Evolutionary conservation across 495 filamentous ascomycete species (phyloP).

Genomic region (Tuber calosporum): DNA sequence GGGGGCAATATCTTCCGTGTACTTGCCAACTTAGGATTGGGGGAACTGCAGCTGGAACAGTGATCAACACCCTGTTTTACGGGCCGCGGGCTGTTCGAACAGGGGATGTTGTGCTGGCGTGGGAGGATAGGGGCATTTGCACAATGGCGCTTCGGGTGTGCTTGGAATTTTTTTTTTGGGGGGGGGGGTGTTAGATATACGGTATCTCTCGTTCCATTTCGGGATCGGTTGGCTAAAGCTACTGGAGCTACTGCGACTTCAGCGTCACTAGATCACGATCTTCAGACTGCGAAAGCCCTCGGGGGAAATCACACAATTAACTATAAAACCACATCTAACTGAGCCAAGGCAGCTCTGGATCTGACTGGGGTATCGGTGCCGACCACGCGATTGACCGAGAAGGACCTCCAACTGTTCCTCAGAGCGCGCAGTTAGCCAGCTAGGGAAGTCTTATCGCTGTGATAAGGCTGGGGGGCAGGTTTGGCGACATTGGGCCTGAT

Average conservation of each 20-base stretch:
- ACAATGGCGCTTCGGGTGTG: slow-evolving; percentile 39
- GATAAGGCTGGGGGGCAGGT: slow-evolving; percentile 50
- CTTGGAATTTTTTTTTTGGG: neutral
- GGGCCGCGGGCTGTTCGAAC: neutral
- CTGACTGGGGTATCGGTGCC: slow-evolving; percentile 47
- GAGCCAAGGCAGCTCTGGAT: slow-evolving; percentile 55
- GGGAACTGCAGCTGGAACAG: neutral
- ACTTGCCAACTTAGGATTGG: neutral
- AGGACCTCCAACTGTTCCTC: neutral
- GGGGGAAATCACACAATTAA: slow-evolving; percentile 53
- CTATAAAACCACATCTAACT: slow-evolving; percentile 55
- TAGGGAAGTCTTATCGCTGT: neutral
- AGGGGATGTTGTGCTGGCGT: slow-evolving; percentile 29
- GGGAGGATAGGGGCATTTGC: slow-evolving; percentile 43
- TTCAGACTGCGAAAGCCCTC: slow-evolving; percentile 41
- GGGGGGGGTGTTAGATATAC: neutral
- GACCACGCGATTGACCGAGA: slow-evolving; percentile 55
- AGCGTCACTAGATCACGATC: slow-evolving; percentile 44
- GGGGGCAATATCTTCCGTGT: neutral
- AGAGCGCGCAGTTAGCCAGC: neutral
- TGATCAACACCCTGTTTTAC: neutral
- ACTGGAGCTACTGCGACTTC: slow-evolving; percentile 44
- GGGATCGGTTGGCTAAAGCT: slow-evolving; percentile 39
- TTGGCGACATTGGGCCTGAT: neutral
- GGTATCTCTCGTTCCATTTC: neutral